Conservation (phyloP, 2,329 filamentous ascomycete genomes). For the Trichoderma cornu-damae region DNA sequence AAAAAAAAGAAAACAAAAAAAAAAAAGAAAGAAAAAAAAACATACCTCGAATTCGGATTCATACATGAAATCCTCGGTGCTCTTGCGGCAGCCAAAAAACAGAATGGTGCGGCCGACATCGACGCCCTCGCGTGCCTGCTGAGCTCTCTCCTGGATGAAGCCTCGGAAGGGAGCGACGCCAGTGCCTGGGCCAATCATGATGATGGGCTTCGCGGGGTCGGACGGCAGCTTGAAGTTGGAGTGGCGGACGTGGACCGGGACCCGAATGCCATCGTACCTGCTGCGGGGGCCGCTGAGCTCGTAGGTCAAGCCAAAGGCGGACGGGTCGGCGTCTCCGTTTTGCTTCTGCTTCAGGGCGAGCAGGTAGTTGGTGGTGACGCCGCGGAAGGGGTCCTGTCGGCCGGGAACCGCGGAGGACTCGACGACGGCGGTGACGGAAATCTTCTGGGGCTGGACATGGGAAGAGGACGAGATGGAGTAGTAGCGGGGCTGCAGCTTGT, state of each 20-base stretch:
- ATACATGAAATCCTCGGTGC: conserved; percentile 89
- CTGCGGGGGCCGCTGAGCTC: conserved; percentile 84
- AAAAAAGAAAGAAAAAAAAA: conserved; percentile 19
- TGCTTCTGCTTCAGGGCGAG: conserved; percentile 95
- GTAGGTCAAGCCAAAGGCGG: conserved; percentile 80
- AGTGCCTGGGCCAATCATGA: conserved; percentile 94
- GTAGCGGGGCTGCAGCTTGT: conserved; percentile 94
- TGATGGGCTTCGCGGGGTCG: conserved; percentile 86
- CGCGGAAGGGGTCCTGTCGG: conserved; percentile 75
- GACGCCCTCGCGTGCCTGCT: conserved; percentile 72
- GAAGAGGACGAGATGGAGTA: conserved; percentile 99
- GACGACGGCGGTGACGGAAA: conserved; percentile 91
- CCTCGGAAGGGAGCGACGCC: conserved; percentile 94
- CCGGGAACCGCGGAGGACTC: conserved; percentile 76
- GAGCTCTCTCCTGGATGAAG: conserved; percentile 90
- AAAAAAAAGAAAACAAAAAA: too few species aligned
- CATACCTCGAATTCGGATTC: conserved; percentile 86
- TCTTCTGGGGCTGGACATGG: conserved; percentile 85
- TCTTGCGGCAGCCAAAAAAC: conserved; percentile 92
- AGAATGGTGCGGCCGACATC: conserved; percentile 81
- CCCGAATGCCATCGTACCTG: conserved; percentile 93
- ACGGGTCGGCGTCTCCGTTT: conserved; percentile 75
- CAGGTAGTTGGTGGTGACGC: conserved; percentile 95
- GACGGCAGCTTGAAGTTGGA: conserved; percentile 99
- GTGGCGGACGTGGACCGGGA: conserved; percentile 92